These are phyloP conservation scores for Coemansia sp. DNA, from an alignment of 192 early-diverging fungal genomes.

Conservation along the genomic window DNA sequence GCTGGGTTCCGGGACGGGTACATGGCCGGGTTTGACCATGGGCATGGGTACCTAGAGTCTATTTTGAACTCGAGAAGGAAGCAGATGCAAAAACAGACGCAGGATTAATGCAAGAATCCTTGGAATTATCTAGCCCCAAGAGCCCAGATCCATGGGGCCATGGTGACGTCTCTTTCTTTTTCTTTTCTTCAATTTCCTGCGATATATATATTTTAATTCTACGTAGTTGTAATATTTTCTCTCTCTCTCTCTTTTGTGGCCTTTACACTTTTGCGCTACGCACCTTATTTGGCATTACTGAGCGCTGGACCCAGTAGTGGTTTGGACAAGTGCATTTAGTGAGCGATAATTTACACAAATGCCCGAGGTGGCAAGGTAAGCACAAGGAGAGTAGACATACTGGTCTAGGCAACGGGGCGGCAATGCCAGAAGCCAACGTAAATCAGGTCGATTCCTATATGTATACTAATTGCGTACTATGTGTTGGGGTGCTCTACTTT, in stretches of 20 bases:
- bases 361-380: conserved; percentile 41
- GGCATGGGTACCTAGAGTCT: conserved; percentile 4
- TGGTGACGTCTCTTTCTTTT: conserved; percentile 7
- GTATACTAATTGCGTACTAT: background rate
- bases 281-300: background rate
- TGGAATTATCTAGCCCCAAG: background rate
- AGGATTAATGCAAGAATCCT: background rate
- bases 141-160: background rate
- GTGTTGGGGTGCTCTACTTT: background rate
- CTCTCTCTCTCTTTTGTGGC: background rate
- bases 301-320: background rate
- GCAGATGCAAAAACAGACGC: background rate
- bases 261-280: background rate
- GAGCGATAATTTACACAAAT: conserved; percentile 20
- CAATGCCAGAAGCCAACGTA: background rate
- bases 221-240: background rate
- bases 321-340: background rate
- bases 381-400: background rate
- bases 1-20: conserved; percentile 54
- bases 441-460: background rate
- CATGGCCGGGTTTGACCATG: conserved; percentile 40
- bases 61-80: background rate
- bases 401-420: background rate
- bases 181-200: background rate
- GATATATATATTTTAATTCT: background rate